These are phyloP conservation scores for Cryphonectria parasitica DNA, from an alignment of 2,329 filamentous ascomycete genomes.

Conservation along the genomic window DNA sequence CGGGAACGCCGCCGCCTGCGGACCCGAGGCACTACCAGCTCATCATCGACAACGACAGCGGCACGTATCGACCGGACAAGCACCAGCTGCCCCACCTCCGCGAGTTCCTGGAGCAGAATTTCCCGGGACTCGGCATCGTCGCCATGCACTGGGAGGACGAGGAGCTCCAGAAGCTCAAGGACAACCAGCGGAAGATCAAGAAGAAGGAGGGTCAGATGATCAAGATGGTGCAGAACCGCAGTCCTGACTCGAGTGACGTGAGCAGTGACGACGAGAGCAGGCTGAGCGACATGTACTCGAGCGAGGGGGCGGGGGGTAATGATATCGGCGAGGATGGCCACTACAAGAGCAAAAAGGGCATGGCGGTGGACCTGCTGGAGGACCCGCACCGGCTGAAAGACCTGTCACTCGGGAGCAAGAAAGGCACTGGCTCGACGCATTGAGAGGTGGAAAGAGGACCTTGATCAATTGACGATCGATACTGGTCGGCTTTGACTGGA, in stretches of 20 bases:
- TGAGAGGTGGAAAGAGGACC: background rate
- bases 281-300: constrained; percentile 49
- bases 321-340: constrained; percentile 28
- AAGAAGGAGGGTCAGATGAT: constrained; percentile 61
- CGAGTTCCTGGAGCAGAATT: constrained; percentile 70
- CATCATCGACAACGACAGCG: constrained; percentile 92
- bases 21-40: constrained; percentile 74
- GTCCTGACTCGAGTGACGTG: constrained; percentile 51
- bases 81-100: constrained; percentile 73
- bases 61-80: constrained; percentile 88
- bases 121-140: constrained; percentile 76
- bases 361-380: constrained; percentile 54
- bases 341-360: constrained; percentile 56
- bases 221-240: constrained; percentile 61
- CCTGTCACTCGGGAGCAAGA: constrained; percentile 14
- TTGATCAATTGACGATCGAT: background rate
- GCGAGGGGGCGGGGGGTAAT: constrained; percentile 44
- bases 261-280: constrained; percentile 58
- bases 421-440: background rate
- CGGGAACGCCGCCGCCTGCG: constrained; percentile 46
- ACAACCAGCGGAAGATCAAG: constrained; percentile 74
- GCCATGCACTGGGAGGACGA: constrained; percentile 81
- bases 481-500: background rate
- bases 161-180: constrained; percentile 73
- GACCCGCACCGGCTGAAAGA: constrained; percentile 52